These are phyloP conservation scores for Nicotiana obtusifolia DNA, from an alignment of 257 asterid species.

Conservation along the genomic window DNA sequence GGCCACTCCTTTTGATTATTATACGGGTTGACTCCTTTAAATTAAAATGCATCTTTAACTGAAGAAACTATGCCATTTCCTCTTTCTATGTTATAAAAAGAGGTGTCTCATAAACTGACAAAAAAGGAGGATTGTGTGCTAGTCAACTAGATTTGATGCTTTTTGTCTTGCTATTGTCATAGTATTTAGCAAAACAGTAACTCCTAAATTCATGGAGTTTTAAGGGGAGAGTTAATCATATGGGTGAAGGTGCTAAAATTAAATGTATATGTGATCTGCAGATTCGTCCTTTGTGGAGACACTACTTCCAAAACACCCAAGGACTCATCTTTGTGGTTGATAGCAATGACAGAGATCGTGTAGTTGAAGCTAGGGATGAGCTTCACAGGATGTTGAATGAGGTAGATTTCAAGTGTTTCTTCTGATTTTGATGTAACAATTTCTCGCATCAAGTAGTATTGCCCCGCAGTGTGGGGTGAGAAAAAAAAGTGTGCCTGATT, in stretches of 20 bases:
- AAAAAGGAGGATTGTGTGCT: background rate
- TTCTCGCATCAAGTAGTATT: background rate
- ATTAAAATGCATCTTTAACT: background rate
- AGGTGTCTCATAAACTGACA: background rate
- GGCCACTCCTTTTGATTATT: too few relatives aligned
- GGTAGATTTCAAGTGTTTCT: background rate
- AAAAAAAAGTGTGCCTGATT: background rate
- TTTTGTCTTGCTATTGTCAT: background rate
- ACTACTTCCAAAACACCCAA: slow-evolving; percentile 2
- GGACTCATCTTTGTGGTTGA: slow-evolving; percentile 4
- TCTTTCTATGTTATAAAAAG: background rate
- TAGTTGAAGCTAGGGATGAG: background rate
- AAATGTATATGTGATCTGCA: background rate
- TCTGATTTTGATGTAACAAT: background rate
- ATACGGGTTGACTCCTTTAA: background rate
- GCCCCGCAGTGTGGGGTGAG: background rate
- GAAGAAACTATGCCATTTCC: background rate
- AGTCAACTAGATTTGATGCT: background rate
- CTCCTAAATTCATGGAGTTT: background rate
- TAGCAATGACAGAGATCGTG: slow-evolving; percentile 4
- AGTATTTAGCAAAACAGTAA: background rate
- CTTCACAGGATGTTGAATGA: slow-evolving; percentile 7
- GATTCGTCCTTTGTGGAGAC: slow-evolving; percentile 8
- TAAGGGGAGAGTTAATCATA: background rate
- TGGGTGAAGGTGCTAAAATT: background rate